phyloP scores from a whole-genome alignment of 495 filamentous ascomycete genomes.

The Staphylotrichum longicolle region DNA sequence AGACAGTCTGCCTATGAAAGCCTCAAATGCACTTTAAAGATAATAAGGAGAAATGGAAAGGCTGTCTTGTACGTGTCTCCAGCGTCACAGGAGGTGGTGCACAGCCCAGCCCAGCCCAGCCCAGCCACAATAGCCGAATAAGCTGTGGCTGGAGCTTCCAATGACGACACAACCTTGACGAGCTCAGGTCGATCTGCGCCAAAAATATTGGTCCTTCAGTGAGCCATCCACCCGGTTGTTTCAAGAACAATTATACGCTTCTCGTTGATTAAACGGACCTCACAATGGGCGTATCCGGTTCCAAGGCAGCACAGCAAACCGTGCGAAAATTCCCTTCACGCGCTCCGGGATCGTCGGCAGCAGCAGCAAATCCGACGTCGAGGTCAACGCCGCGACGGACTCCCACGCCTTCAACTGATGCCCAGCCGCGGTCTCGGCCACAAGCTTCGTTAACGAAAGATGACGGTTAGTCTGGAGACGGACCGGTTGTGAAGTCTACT shows the following conservation, averaged over 20 bases:
- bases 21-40: no score
- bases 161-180: conserved; percentile 14
- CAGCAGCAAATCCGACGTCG: conserved; percentile 21
- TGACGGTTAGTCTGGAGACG: conserved; percentile 33
- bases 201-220: not conserved
- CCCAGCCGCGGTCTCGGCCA: conserved; percentile 23
- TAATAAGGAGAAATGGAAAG: no score
- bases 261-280: not conserved
- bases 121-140: not conserved
- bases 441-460: conserved; percentile 37
- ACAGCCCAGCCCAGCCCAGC: not conserved
- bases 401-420: conserved; percentile 17
- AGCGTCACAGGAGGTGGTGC: conserved; percentile 13
- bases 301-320: conserved; percentile 37
- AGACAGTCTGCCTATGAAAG: not conserved
- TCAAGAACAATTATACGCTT: no score
- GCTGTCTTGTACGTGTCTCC: no score
- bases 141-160: conserved; percentile 1
- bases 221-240: no score
- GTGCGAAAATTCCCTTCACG: conserved; percentile 45
- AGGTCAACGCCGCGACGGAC: conserved; percentile 18
- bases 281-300: conserved; percentile 34
- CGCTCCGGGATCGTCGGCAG: conserved; percentile 32
- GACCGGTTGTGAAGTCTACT: not conserved
- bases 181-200: not conserved